Percentiles rank a stretch among this genome's conserved stretches.
Evolutionary conservation across 2,329 filamentous ascomycete genomes (phyloP).

Genomic region (Aquanectria penicillioides): DNA sequence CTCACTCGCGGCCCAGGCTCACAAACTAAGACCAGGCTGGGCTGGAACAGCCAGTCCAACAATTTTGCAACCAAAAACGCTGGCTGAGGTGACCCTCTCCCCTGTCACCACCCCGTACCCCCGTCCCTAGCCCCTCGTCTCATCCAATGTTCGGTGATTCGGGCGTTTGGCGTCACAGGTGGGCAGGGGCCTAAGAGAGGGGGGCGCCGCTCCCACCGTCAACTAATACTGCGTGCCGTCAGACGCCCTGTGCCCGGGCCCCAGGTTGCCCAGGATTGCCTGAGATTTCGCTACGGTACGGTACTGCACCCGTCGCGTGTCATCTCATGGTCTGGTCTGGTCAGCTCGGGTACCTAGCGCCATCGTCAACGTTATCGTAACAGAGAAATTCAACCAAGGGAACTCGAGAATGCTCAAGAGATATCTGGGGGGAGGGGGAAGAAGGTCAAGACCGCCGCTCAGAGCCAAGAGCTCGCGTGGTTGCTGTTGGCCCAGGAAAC

Average conservation of each 20-base stretch:
- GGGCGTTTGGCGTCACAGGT: constrained; percentile 41
- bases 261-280: constrained; percentile 8
- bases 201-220: constrained; percentile 30
- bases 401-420: too few species aligned
- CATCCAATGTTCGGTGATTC: constrained; percentile 38
- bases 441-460: neutral
- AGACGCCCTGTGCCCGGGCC: constrained; percentile 20
- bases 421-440: neutral
- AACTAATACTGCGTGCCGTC: constrained; percentile 22
- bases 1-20: neutral
- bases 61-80: neutral
- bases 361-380: neutral
- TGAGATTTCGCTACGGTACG: constrained; percentile 8
- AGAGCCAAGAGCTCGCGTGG: constrained; percentile 33
- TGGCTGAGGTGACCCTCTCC: constrained; percentile 15
- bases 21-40: constrained; percentile 5
- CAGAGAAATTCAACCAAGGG: too few species aligned
- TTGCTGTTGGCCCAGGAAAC: constrained; percentile 28
- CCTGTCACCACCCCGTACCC: constrained; percentile 25
- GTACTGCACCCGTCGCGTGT: neutral
- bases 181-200: constrained; percentile 24
- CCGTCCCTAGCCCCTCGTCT: constrained; percentile 28
- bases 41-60: constrained; percentile 8
- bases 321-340: constrained; percentile 7
- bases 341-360: neutral